Evolutionary conservation across 2,329 filamentous ascomycete genomes (phyloP), one percentile per base, ranked within the genome.

Genomic region (Aspergillus clavatus): DNA sequence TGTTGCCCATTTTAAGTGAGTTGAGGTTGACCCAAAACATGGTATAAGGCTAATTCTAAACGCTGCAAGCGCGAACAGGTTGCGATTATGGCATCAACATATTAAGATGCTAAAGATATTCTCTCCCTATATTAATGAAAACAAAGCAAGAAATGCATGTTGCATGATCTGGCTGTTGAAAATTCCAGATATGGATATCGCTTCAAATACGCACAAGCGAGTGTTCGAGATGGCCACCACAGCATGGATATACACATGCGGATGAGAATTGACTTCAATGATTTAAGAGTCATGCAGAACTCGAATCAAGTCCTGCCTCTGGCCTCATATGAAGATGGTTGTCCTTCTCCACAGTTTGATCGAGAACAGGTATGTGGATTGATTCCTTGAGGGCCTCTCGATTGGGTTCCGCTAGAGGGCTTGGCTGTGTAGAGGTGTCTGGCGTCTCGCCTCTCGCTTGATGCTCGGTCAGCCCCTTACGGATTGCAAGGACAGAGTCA

Each of bases 401-500:
- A 42, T 55, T 35, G 24, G 49, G 43, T 46, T 56, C 11, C 41
- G 57, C 38, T 46, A 63, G 26, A 35, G 60, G 47, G 33, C 59
- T 24, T 47, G 61, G 38, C 46, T 59, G 45, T 37, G 60, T 56
- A 18, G 55, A 58, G n/a, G 51, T 24, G 5, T 41, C 36, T 1
- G 60, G 55, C 4, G 60, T 55, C 10, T 58, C 55, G 10, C 51
- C 37, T 43, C 53, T 59, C 42, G 46, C 56, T 29, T 63, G 55
- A 29, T 58, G 54, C 45, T 71, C 71, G 1, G 87, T 93, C 50
- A 98, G 77, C 1, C 89, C 91, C 68, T 95, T 89, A 38, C 91
- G 83, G 56, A 98, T 96, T 31, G 88, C 88, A 23, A 97, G 79
- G 3, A 98, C 91, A 51, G 82, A 93, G 65, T 98, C 93, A 11